phyloP scores from a whole-genome alignment of 441 rosid species.

The Pelargonium citronellum region DNA sequence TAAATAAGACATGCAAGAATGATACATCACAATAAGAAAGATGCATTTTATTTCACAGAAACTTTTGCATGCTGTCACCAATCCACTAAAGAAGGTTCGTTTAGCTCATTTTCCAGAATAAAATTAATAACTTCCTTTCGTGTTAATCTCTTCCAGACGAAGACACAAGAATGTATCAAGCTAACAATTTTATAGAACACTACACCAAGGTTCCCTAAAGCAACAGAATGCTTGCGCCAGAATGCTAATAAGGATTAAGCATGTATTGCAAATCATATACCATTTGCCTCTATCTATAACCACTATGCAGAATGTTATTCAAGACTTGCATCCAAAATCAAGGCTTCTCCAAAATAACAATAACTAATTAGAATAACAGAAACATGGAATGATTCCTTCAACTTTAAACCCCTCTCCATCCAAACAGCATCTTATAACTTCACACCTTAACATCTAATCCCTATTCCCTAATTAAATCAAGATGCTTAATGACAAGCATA shows the following conservation, averaged over 20 bases:
- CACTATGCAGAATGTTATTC: not conserved
- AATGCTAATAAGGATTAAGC: not conserved
- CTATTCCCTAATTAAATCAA: not conserved
- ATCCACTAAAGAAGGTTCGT: too few species aligned
- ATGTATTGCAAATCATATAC: not conserved
- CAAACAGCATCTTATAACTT: not conserved
- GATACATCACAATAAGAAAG: too few species aligned
- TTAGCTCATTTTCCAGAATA: too few species aligned
- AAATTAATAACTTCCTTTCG: too few species aligned
- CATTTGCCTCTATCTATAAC: not conserved
- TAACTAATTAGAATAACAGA: too few species aligned
- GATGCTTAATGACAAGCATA: not conserved
- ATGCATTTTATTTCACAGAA: too few species aligned
- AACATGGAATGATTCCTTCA: not conserved
- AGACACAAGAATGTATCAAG: too few species aligned
- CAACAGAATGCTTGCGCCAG: not conserved
- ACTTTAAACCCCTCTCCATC: not conserved
- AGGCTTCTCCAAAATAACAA: not conserved
- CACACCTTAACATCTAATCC: not conserved
- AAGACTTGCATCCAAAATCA: not conserved
- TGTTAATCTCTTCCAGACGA: too few species aligned
- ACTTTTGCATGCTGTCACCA: too few species aligned
- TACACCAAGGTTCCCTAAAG: not conserved
- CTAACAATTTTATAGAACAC: too few species aligned
- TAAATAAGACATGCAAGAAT: too few species aligned